These are phyloP conservation scores for Sporothrix pseudoabietina DNA, from an alignment of 2,329 filamentous ascomycete species.

Conservation along the genomic window DNA sequence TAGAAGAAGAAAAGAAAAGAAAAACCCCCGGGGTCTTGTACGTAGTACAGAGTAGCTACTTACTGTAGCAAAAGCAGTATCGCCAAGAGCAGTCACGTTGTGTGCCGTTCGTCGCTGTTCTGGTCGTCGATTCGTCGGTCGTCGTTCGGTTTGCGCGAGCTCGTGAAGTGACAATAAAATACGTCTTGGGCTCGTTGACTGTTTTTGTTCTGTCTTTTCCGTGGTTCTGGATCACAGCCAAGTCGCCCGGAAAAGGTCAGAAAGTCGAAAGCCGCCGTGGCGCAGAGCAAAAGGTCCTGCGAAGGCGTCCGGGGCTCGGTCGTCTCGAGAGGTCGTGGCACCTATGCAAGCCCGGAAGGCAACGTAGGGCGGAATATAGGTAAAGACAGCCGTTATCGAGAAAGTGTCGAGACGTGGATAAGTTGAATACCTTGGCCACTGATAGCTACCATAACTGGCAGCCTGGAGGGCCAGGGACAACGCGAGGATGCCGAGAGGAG, in stretches of 20 bases:
- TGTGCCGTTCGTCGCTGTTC: neutral
- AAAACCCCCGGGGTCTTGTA: neutral
- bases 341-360: neutral
- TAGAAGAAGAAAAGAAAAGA: neutral
- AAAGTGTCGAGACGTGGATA: neutral
- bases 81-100: neutral
- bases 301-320: constrained; percentile 4
- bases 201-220: neutral
- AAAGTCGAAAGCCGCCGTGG: neutral
- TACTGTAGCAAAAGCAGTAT: neutral
- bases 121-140: neutral
- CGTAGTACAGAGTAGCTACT: neutral
- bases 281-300: neutral
- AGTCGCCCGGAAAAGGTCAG: neutral
- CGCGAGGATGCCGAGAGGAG: neutral
- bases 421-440: neutral
- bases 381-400: neutral
- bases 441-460: neutral
- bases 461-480: neutral
- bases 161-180: neutral
- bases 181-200: neutral
- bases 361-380: neutral
- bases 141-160: neutral
- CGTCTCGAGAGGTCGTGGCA: neutral
- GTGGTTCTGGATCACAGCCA: neutral